Percentiles rank a stretch among this genome's conserved stretches.
phyloP scores from a whole-genome alignment of 331 rosid genomes.

The Rosa hybrid region DNA sequence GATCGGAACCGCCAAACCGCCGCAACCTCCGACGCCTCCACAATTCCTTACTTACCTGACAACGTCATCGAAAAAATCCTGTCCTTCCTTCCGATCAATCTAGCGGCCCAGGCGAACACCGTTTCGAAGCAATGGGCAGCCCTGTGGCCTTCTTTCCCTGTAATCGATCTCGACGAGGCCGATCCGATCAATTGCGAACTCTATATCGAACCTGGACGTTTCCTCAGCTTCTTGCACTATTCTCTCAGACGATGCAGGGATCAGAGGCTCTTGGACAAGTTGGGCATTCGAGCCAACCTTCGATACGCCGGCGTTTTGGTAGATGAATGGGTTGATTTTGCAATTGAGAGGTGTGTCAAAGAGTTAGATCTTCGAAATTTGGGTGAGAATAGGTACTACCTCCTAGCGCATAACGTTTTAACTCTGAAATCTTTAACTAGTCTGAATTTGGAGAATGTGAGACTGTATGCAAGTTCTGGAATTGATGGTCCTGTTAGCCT shows the following conservation, averaged over 20 bases:
- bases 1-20: neutral
- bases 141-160: neutral
- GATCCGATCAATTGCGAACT: neutral
- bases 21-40: neutral
- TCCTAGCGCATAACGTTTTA: neutral
- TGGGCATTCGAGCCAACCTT: neutral
- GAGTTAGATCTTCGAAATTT: neutral
- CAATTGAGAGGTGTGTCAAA: neutral
- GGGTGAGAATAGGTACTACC: neutral
- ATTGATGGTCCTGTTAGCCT: too few relatives aligned
- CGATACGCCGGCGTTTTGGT: neutral
- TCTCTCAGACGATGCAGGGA: neutral
- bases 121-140: neutral
- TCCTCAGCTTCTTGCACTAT: neutral
- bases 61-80: neutral
- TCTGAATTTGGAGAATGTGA: neutral
- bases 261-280: neutral
- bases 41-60: neutral
- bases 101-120: neutral
- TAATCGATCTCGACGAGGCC: neutral
- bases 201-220: neutral
- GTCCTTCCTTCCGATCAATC: neutral
- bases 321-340: neutral
- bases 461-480: neutral
- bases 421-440: neutral